phyloP scores from a whole-genome alignment of 371 early-diverging fungal genomes.

The Encephalitozoon cuniculi region DNA sequence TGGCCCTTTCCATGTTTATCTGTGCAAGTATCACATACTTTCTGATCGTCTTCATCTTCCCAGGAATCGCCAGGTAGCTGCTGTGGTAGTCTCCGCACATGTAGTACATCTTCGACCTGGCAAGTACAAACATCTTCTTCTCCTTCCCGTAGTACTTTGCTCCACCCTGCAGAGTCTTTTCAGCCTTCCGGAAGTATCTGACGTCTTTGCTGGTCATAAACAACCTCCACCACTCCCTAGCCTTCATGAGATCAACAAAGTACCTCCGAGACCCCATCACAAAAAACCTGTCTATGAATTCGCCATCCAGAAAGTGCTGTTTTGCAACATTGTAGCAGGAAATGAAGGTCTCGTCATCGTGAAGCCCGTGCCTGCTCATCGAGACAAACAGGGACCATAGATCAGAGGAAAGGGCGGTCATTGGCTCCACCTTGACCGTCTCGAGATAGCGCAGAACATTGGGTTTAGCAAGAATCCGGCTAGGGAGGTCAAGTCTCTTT shows the following conservation, averaged over 20 bases:
- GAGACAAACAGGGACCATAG: not conserved
- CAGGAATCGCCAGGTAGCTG: not conserved
- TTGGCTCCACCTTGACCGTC: not conserved
- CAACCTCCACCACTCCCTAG: constrained; percentile 1
- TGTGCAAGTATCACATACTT: not conserved
- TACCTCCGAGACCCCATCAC: not conserved
- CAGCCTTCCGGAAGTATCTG: not conserved
- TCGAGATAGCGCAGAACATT: not conserved
- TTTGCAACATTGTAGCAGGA: not conserved
- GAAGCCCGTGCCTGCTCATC: not conserved
- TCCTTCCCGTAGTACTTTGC: not conserved
- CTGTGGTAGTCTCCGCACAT: not conserved
- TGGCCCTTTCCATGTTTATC: not conserved
- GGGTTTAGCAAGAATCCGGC: not conserved
- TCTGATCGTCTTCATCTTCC: not conserved
- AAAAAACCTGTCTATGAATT: constrained; percentile 3
- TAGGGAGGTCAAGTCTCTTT: not conserved
- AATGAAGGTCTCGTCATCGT: not conserved
- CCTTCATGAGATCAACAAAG: constrained; percentile 5
- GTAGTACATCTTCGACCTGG: constrained; percentile 3
- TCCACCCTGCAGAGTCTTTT: not conserved
- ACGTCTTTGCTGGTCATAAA: not conserved
- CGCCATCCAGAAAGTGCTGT: not conserved
- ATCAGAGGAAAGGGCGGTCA: not conserved
- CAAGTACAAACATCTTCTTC: constrained; percentile 3